These are phyloP conservation scores for Suillus cothurnatus DNA, from an alignment of 768 basidiomycete species.

Conservation along the genomic window DNA sequence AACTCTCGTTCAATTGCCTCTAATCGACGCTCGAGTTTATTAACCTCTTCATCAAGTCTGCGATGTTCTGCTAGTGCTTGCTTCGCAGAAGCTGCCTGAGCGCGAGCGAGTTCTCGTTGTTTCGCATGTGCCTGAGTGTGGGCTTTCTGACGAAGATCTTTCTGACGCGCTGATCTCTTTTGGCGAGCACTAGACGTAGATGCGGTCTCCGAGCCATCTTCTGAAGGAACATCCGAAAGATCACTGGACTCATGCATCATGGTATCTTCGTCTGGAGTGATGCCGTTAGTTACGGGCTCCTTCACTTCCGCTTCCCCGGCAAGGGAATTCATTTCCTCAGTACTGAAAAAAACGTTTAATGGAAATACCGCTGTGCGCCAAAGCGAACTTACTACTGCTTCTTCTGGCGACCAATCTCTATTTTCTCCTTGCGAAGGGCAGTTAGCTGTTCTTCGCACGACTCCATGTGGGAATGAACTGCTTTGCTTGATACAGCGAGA, in stretches of 20 bases:
- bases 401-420: conserved; percentile 89
- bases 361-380: conserved; percentile 11
- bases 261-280: conserved; percentile 53
- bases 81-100: conserved; percentile 78
- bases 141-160: conserved; percentile 53
- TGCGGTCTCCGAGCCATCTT: conserved; percentile 62
- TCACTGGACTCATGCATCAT: conserved; percentile 70
- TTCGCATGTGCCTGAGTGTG: conserved; percentile 66
- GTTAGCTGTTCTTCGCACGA: conserved; percentile 88
- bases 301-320: conserved; percentile 53
- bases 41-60: conserved; percentile 85
- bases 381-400: conserved; percentile 75
- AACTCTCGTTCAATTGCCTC: conserved; percentile 94
- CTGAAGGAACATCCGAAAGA: conserved; percentile 68
- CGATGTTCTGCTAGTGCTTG: conserved; percentile 83
- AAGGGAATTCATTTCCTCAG: conserved; percentile 75
- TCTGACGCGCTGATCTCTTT: conserved; percentile 52
- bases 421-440: conserved; percentile 91
- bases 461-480: conserved; percentile 88
- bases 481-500: conserved; percentile 86
- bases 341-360: conserved; percentile 39
- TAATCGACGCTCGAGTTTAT: conserved; percentile 76
- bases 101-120: conserved; percentile 77
- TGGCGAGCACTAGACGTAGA: conserved; percentile 42
- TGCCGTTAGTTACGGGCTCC: conserved; percentile 41